phyloP scores from a whole-genome alignment of 2,329 filamentous ascomycete species.

The Trichocomaceae sp. region DNA sequence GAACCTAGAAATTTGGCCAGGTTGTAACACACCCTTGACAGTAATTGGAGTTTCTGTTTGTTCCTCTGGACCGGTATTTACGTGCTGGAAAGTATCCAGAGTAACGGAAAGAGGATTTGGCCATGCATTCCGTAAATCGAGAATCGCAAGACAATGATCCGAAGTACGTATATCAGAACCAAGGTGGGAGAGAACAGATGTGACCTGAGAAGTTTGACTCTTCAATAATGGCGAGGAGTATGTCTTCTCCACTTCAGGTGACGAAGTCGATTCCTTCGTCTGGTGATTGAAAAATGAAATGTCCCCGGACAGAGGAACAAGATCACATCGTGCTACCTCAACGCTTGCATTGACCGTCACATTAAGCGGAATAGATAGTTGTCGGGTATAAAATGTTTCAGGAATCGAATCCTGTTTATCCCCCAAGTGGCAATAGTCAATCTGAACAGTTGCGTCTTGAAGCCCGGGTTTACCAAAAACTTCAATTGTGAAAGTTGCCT shows the following conservation, averaged over 20 bases:
- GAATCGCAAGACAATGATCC: slow-evolving; percentile 68
- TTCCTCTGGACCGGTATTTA: slow-evolving; percentile 8
- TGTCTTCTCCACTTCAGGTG: slow-evolving; percentile 7
- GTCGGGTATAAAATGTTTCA: slow-evolving; percentile 74
- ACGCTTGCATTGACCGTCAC: slow-evolving; percentile 90
- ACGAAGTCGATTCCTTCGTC: slow-evolving; percentile 1
- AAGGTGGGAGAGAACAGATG: slow-evolving; percentile 40
- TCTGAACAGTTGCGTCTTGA: slow-evolving; percentile 69
- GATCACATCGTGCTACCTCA: slow-evolving; percentile 72
- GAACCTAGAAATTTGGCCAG: slow-evolving; percentile 62
- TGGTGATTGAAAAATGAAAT: slow-evolving; percentile 56
- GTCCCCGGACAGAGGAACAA: slow-evolving; percentile 63
- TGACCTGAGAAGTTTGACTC: slow-evolving; percentile 36
- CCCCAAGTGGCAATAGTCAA: slow-evolving; percentile 81
- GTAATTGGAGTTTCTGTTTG: slow-evolving; percentile 23
- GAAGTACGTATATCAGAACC: slow-evolving; percentile 39
- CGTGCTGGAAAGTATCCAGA: slow-evolving; percentile 43
- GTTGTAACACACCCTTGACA: slow-evolving; percentile 46
- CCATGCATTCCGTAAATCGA: slow-evolving; percentile 88
- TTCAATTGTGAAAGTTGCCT: slow-evolving; percentile 71
- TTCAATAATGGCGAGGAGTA: slow-evolving; percentile 9
- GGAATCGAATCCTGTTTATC: slow-evolving; percentile 59
- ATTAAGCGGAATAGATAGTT: slow-evolving; percentile 71
- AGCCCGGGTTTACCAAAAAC: slow-evolving; percentile 80
- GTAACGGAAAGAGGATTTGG: slow-evolving; percentile 67